Evolutionary conservation across 805 yeast species (phyloP), one percentile per base, ranked within the genome.

Genomic region (Candida odintsovae): DNA sequence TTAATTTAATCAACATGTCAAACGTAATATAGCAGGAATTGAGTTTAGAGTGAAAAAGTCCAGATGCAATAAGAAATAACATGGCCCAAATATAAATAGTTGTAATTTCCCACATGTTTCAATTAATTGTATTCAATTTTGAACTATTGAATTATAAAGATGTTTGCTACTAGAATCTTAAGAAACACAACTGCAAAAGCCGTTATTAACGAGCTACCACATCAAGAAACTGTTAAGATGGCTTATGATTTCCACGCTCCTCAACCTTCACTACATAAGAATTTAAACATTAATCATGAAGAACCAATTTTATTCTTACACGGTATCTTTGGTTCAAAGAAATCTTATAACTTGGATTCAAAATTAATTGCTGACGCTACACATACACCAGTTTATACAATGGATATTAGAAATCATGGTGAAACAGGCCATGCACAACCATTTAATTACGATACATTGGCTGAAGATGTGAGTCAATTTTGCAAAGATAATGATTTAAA

Each of bases 171-270:
- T 2, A 51, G 53, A 50, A 40, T 53, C n/a, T 77, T 92, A 71
- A 85, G 90, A 78, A 85, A 90, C 48, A 96, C 97, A 56, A 87
- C 39, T 3, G 13, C 23, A 7, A 36, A 36, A 16, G n/a, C 39
- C 4, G 21, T 36, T 20, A 19, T 90, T 85, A 88, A 89, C 6
- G 38, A 52, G n/a, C 41, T 57, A 5, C 62, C 59, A 40, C 76
- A 94, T 88, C 82, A 76, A 86, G 75, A 82, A 79, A 46, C 58
- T 1, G 52, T 61, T 28, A 55, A 56, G 15, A 49, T 62, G 62
- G 64, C 64, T 1, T 62, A 56, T 42, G 66, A 62, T 44, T 44
- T 62, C 8, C 65, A 62, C 41, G 40, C 43, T 28, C 66, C 66
- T 23, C 50, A 50, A 35, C 40, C 51, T 25, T 52, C 62, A 4